Evolutionary conservation across 2,329 filamentous ascomycete species (phyloP).

Genomic region (Phialophora verrucosa): DNA sequence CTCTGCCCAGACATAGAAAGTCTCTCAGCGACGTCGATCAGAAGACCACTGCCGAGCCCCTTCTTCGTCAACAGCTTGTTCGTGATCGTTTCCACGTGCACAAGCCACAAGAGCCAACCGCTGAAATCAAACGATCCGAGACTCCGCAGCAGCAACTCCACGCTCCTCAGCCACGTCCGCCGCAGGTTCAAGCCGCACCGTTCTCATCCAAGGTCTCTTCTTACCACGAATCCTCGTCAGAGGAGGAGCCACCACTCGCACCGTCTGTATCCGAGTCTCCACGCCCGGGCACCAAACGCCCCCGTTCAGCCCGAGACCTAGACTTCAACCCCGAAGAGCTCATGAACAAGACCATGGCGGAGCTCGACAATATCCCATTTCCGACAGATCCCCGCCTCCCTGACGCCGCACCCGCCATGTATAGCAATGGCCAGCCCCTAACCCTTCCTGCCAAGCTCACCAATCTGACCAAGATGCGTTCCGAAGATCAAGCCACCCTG

Average conservation of each 20-base stretch:
- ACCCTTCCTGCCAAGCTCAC: slow-evolving; percentile 47
- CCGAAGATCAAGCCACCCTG: slow-evolving; percentile 54
- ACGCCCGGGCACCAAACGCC: slow-evolving; percentile 29
- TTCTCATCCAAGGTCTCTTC: slow-evolving; percentile 35
- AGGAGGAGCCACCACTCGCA: slow-evolving; percentile 32
- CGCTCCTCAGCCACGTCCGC: not conserved
- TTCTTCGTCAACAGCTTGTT: slow-evolving; percentile 10
- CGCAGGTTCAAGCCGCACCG: slow-evolving; percentile 19
- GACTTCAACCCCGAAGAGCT: slow-evolving; percentile 58
- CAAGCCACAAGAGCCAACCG: slow-evolving; percentile 5
- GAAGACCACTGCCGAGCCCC: slow-evolving; percentile 4
- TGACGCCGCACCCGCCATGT: slow-evolving; percentile 32
- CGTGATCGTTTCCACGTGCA: slow-evolving; percentile 29
- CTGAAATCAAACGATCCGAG: not conserved
- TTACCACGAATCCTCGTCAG: slow-evolving; percentile 34
- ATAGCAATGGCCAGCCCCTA: slow-evolving; percentile 35
- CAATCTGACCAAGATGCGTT: slow-evolving; percentile 45
- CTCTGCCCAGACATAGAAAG: slow-evolving; percentile 17
- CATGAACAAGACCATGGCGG: slow-evolving; percentile 53
- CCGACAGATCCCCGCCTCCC: slow-evolving; percentile 49
- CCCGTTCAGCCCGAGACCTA: slow-evolving; percentile 42
- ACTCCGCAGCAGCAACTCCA: slow-evolving; percentile 5
- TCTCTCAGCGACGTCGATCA: slow-evolving; percentile 12
- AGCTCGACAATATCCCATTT: slow-evolving; percentile 59
- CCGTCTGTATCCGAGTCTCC: slow-evolving; percentile 4